A percentile compares a stretch with the other conserved stretches of the same genome.
Evolutionary conservation across 495 filamentous ascomycete genomes (phyloP).

Genomic region (Trypethelium eluteriae): DNA sequence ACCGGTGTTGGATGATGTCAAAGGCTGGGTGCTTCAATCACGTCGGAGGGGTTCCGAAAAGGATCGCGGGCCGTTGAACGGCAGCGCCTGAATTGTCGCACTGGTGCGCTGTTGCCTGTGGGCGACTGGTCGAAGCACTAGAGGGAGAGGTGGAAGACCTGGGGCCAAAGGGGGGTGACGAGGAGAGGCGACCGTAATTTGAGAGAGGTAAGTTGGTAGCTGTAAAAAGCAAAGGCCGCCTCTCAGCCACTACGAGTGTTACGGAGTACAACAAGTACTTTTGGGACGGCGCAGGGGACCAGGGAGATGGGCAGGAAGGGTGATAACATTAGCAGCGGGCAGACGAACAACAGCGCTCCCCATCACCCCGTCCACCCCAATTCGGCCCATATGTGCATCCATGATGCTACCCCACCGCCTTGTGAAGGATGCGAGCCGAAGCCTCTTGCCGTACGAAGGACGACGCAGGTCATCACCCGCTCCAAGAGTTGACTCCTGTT

Average conservation of each 20-base stretch:
- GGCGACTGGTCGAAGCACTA: not conserved
- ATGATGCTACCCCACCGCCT: not conserved
- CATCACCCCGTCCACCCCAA: too few species aligned
- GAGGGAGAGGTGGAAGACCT: not conserved
- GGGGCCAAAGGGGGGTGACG: not conserved
- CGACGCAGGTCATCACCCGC: not conserved
- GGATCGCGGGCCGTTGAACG: not conserved
- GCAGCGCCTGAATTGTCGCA: too few species aligned
- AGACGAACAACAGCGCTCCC: too few species aligned
- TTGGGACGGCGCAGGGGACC: not conserved
- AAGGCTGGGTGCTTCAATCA: not conserved
- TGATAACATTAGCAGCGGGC: too few species aligned
- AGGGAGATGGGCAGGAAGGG: not conserved
- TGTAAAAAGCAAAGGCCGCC: not conserved
- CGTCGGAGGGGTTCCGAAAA: not conserved
- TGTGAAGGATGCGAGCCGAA: not conserved
- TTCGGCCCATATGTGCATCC: not conserved
- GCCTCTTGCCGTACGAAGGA: not conserved
- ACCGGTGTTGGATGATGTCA: slow-evolving; percentile 11
- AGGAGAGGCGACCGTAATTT: not conserved
- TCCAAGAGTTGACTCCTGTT: not conserved
- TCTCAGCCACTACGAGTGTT: not conserved
- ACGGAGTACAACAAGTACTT: not conserved
- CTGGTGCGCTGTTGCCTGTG: too few species aligned
- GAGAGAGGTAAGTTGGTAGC: not conserved